Percentiles rank a stretch among this genome's conserved stretches.
These are phyloP conservation scores for Malassezia arunalokei DNA, from an alignment of 1,284 basidiomycete species.

Conservation along the genomic window DNA sequence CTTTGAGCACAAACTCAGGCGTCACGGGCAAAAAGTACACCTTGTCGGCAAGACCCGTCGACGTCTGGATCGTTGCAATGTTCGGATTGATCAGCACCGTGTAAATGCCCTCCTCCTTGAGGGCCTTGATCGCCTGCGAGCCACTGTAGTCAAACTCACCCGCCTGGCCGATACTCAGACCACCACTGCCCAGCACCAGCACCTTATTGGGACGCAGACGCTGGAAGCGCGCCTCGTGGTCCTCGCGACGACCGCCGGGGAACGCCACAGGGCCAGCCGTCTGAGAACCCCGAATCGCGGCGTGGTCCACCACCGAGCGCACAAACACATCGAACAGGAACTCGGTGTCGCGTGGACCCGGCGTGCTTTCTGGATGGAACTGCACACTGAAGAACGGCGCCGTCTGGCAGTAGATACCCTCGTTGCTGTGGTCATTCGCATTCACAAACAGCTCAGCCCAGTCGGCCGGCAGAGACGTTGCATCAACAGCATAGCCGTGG, in stretches of 20 bases:
- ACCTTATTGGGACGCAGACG: conserved; percentile 76
- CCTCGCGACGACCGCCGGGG: conserved; percentile 73
- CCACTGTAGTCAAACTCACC: conserved; percentile 99
- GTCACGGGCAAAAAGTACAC: conserved; percentile 98
- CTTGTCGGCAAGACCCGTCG: conserved; percentile 92
- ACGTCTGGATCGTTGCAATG: conserved; percentile 98
- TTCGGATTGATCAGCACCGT: conserved; percentile 95
- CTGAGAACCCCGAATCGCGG: conserved; percentile 51
- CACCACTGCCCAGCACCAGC: conserved; percentile 91
- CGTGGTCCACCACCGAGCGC: conserved; percentile 67
- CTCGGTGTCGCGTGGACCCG: conserved; percentile 96
- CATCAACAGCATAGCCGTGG: conserved; percentile 93
- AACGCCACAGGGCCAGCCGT: conserved; percentile 58
- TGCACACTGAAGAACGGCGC: conserved; percentile 94
- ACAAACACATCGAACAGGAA: conserved; percentile 98
- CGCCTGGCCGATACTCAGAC: conserved; percentile 92
- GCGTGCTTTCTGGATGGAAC: conserved; percentile 96
- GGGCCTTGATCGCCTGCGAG: conserved; percentile 95
- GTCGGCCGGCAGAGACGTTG: conserved; percentile 61
- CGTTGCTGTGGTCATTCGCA: conserved; percentile 93
- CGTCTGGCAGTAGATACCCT: conserved; percentile 77
- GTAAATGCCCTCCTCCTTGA: conserved; percentile 97
- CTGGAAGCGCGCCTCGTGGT: conserved; percentile 66
- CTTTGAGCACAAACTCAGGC: conserved; percentile 90
- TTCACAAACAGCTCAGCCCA: conserved; percentile 94